phyloP scores from a whole-genome alignment of 805 yeast genomes.

The Candida montana region DNA sequence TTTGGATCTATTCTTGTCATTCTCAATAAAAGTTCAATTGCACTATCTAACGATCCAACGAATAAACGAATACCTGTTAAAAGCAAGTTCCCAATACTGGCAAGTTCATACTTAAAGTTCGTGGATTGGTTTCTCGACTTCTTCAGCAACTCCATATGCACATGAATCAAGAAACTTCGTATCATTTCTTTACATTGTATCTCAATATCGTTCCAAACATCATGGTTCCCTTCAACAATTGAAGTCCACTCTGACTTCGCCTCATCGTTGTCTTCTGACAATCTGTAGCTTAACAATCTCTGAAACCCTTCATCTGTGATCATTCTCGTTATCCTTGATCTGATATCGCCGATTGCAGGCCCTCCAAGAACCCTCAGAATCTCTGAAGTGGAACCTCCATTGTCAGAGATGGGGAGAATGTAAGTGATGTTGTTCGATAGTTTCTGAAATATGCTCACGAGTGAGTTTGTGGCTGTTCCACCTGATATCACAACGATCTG shows the following conservation, averaged over 20 bases:
- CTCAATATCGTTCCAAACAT: constrained; percentile 57
- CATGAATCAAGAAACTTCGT: constrained; percentile 71
- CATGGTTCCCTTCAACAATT: constrained; percentile 75
- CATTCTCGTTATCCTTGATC: constrained; percentile 74
- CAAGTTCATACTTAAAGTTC: constrained; percentile 68
- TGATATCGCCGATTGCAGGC: constrained; percentile 89
- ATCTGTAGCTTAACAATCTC: constrained; percentile 42
- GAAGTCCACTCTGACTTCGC: constrained; percentile 74
- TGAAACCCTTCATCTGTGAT: constrained; percentile 47
- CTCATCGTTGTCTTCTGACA: constrained; percentile 38
- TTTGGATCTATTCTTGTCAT: constrained; percentile 52
- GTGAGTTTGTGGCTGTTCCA: constrained; percentile 82
- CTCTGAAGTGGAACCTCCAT: constrained; percentile 94
- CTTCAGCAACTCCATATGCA: constrained; percentile 71
- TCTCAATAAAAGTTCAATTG: constrained; percentile 68
- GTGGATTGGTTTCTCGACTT: constrained; percentile 49
- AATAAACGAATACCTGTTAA: constrained; percentile 77
- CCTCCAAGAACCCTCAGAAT: constrained; percentile 84
- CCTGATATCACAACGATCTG: constrained; percentile 51
- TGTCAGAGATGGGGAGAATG: constrained; percentile 80
- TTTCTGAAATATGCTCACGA: constrained; percentile 52
- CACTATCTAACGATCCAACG: constrained; percentile 79
- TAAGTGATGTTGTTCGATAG: constrained; percentile 47
- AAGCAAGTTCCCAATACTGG: constrained; percentile 81
- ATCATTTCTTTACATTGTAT: constrained; percentile 62